These are phyloP conservation scores for Linum usitatissimum DNA, from an alignment of 345 rosid genomes.

Conservation along the genomic window DNA sequence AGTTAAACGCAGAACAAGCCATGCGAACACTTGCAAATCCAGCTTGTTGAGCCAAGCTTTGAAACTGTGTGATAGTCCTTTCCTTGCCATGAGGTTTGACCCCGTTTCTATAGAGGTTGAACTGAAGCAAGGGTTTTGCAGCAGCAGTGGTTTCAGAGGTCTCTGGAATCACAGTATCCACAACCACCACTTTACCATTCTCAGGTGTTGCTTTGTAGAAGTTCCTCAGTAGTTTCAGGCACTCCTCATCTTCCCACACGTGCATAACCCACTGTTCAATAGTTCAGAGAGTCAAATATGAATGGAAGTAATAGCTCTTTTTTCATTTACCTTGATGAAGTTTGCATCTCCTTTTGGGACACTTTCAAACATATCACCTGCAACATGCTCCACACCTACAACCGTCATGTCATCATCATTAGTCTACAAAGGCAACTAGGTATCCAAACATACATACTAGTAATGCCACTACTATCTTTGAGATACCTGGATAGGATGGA, in stretches of 20 bases:
- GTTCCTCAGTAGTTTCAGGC: constrained; percentile 36
- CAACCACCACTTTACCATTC: constrained; percentile 32
- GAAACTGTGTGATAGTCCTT: constrained; percentile 30
- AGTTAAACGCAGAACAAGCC: constrained; percentile 22
- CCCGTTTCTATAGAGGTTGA: constrained; percentile 27
- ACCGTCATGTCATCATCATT: neutral
- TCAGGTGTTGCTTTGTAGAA: constrained; percentile 31
- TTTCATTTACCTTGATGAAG: constrained; percentile 17
- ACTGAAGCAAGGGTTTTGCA: constrained; percentile 26
- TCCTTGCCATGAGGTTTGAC: constrained; percentile 26
- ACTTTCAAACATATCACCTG: constrained; percentile 19
- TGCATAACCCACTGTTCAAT: constrained; percentile 35
- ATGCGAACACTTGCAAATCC: constrained; percentile 18
- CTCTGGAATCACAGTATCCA: constrained; percentile 37
- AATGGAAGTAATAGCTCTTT: neutral
- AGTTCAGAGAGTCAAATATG: neutral
- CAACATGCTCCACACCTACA: constrained; percentile 22
- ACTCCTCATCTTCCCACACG: constrained; percentile 26
- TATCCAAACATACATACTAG: no score
- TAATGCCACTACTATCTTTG: no score
- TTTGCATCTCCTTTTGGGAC: constrained; percentile 19
- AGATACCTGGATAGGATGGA: constrained; percentile 25
- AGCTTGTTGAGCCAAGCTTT: constrained; percentile 16
- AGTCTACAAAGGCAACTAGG: no score
- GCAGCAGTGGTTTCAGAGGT: constrained; percentile 19